A percentile compares a stretch with the other conserved stretches of the same genome.
Conservation (phyloP, 305 asterid species). For the Solanum chacoense region DNA sequence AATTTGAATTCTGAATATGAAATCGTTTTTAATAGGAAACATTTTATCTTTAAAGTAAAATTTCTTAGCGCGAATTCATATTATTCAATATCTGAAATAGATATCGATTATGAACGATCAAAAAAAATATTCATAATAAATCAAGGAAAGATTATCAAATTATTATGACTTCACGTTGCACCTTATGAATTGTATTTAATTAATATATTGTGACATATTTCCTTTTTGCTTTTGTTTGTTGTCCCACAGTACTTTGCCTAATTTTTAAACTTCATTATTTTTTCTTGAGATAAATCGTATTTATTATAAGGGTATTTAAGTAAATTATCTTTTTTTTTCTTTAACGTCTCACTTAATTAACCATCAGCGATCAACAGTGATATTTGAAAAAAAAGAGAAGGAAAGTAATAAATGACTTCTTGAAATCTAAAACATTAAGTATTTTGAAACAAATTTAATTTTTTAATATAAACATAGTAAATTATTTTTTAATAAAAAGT, state of each 20-base stretch:
- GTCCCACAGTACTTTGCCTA: not conserved
- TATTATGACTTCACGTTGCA: not conserved
- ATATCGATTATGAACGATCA: not conserved
- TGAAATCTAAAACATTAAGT: not conserved
- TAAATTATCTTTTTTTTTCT: not conserved
- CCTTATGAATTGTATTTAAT: not conserved
- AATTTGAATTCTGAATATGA: not conserved
- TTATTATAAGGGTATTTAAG: not conserved
- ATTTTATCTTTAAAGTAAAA: not conserved
- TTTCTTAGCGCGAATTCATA: rapidly evolving
- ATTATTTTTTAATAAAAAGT: not conserved
- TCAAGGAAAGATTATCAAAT: not conserved
- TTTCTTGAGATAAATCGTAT: not conserved
- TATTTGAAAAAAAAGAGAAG: not conserved
- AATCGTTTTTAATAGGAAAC: rapidly evolving
- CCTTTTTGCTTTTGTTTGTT: not conserved
- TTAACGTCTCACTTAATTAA: not conserved
- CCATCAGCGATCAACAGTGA: not conserved
- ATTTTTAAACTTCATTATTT: not conserved
- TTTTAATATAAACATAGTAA: not conserved
- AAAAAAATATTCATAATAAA: not conserved
- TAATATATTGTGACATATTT: not conserved
- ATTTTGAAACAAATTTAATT: not conserved
- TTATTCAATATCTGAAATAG: not conserved
- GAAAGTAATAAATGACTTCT: not conserved